Base-by-base conservation (phyloP, 495 filamentous ascomycete species). In the Coniosporium apollinis region DNA sequence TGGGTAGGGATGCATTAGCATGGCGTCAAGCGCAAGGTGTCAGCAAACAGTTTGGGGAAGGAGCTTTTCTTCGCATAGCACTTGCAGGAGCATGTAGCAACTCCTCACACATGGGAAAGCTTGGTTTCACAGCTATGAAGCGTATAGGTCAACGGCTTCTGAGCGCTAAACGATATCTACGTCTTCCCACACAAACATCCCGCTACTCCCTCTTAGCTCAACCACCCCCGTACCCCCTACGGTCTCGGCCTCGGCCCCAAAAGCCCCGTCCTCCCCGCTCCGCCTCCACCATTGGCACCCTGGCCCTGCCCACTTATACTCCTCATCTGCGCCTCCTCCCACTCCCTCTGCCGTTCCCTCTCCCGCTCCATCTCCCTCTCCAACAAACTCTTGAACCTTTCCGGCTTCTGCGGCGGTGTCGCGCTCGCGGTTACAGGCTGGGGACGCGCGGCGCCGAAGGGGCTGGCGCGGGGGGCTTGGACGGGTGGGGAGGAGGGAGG, bases 311-410 rank as follows among this genome's bases (percentile, higher is more conserved):
- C 42, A 66, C 43, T 47, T 44, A 43, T 59, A 61, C 13, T 44
- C 75, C 76, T 26, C 38, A 76, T 69, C 57, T 94, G 89, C n/a
- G 69, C 67, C 37, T 87, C 79, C 47, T 96, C 89, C 89, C 89
- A 97, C 47, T 97, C 89, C 34, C 70, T 66, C 59, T 97, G 89
- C 25, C 87, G 68, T 53, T 92, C 81, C 8, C 91, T 70, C 58
- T 97, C 89, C 43, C 80, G 69, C 55, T 97, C 89, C 82, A 94
- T 94, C 53, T 97, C 89, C 15, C 85, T 74, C 57, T 94, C 85
- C 1, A 96, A 66, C 4, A 97, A 66, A 3, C 79, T 82, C 56
- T 83, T 86, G 36, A 67, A 67, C 1, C 79, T 74, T 42, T 74
- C 74, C 30, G 77, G 82, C 56, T 79, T 74, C 33, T 63, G 52